A percentile compares a stretch with the other conserved stretches of the same genome.
Conservation (phyloP, 257 asterid genomes). For the Gentiana dahurica region DNA sequence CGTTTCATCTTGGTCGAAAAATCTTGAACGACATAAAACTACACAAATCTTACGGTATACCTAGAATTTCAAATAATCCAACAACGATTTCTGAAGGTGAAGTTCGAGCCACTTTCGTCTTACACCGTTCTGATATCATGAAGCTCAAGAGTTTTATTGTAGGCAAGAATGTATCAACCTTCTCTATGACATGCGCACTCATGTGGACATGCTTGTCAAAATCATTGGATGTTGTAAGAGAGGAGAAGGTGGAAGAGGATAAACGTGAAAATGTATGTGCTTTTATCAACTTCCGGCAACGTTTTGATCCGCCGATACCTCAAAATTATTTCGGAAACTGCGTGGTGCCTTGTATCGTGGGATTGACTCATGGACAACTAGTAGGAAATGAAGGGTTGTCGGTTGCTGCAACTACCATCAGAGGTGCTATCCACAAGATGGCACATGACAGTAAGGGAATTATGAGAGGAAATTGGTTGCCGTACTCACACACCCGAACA, state of each 20-base stretch:
- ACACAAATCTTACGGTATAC: conserved; percentile 12
- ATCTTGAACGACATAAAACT: conserved; percentile 22
- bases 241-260: conserved; percentile 15
- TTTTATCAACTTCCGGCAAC: not conserved
- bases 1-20: conserved; percentile 18
- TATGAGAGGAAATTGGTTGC: not conserved
- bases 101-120: conserved; percentile 22
- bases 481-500: not conserved
- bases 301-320: conserved; percentile 6
- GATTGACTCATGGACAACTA: not conserved
- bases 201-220: conserved; percentile 32
- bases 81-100: conserved; percentile 15
- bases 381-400: not conserved
- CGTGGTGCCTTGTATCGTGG: not conserved
- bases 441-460: conserved; percentile 1
- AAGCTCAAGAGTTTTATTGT: conserved; percentile 17
- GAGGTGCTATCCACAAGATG: not conserved
- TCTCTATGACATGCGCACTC: conserved; percentile 23
- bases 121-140: conserved; percentile 22
- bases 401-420: not conserved
- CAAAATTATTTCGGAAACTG: conserved; percentile 9
- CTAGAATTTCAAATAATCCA: conserved; percentile 12
- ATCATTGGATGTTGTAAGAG: conserved; percentile 9
- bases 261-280: conserved; percentile 19
- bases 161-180: conserved; percentile 15